These are phyloP conservation scores for Tulasnella sp. DNA, from an alignment of 768 basidiomycete species.

Conservation along the genomic window DNA sequence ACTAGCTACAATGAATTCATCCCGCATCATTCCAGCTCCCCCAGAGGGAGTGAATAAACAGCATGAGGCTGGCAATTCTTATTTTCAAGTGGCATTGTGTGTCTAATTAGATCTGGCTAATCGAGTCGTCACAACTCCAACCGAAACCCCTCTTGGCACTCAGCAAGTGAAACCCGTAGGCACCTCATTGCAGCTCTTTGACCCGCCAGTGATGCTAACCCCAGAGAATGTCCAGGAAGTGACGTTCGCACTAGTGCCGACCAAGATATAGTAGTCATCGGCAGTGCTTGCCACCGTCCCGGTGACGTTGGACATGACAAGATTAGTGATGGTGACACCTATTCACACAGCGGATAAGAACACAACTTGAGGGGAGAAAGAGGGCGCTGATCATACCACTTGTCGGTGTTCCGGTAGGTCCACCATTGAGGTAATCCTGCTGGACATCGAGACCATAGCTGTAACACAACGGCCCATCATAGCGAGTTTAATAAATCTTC, in stretches of 20 bases:
- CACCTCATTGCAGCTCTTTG: constrained; percentile 12
- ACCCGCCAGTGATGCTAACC: constrained; percentile 16
- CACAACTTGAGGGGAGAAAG: no score
- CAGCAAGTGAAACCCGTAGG: constrained; percentile 16
- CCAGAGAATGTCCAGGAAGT: constrained; percentile 17
- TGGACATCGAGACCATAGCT: constrained; percentile 18
- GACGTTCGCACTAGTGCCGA: constrained; percentile 8
- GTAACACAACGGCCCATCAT: no score
- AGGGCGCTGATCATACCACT: constrained; percentile 16
- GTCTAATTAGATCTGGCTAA: no score
- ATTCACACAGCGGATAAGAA: no score
- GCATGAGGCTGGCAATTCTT: no score
- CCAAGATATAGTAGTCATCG: constrained; percentile 18
- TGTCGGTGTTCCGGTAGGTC: constrained; percentile 17
- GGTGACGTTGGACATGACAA: constrained; percentile 17
- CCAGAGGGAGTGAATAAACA: no score
- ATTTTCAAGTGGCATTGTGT: no score
- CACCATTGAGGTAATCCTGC: constrained; percentile 19
- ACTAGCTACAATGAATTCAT: no score
- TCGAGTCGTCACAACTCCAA: no score
- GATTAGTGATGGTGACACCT: constrained; percentile 20
- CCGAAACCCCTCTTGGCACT: no score
- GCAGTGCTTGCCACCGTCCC: constrained; percentile 14
- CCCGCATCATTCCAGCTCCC: no score
- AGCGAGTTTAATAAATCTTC: no score